Conservation (phyloP, 2,329 filamentous ascomycete genomes). For the Fusarium succisae region DNA sequence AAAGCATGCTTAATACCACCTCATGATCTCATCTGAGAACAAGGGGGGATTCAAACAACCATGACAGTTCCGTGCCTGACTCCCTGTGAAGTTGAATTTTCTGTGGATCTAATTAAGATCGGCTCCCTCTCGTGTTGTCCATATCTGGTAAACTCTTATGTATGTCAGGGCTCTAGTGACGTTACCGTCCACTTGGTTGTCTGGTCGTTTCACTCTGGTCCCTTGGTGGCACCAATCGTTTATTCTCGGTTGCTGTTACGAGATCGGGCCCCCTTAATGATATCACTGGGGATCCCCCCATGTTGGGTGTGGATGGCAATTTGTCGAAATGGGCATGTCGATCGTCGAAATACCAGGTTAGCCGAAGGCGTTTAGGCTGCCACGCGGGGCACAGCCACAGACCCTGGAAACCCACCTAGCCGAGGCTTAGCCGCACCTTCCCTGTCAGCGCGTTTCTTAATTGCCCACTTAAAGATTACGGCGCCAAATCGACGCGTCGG, state of each 20-base stretch:
- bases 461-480: conserved; percentile 26
- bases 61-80: not conserved
- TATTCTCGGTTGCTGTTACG: conserved; percentile 12
- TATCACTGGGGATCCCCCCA: conserved; percentile 38
- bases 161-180: conserved; percentile 27
- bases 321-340: conserved; percentile 27
- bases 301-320: conserved; percentile 28
- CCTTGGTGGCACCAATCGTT: conserved; percentile 7
- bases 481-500: conserved; percentile 48
- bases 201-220: not conserved
- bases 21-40: conserved; percentile 15
- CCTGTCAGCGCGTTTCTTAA: conserved; percentile 20
- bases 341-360: conserved; percentile 31
- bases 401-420: not conserved
- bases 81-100: conserved; percentile 10
- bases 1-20: conserved; percentile 40
- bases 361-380: conserved; percentile 9
- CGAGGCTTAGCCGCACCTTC: conserved; percentile 28
- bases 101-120: conserved; percentile 22
- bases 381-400: conserved; percentile 29
- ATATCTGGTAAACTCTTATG: conserved; percentile 1
- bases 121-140: conserved; percentile 32
- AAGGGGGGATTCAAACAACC: conserved; percentile 16
- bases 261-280: conserved; percentile 18
- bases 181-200: conserved; percentile 16